phyloP scores from a whole-genome alignment of 495 filamentous ascomycete species.

The Bombardia bombarda region DNA sequence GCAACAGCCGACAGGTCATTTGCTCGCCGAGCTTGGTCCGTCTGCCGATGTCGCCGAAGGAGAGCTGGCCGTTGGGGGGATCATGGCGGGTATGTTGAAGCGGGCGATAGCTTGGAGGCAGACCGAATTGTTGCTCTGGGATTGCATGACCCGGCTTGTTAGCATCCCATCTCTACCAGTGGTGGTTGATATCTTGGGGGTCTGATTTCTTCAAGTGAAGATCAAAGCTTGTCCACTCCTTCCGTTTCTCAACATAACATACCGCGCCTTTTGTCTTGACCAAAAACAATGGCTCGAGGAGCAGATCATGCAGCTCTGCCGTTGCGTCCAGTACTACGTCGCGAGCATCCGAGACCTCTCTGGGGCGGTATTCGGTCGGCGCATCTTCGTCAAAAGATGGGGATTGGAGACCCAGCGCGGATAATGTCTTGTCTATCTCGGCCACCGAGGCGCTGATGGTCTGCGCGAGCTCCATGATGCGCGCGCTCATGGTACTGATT shows the following conservation, averaged over 20 bases:
- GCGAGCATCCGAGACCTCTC: not conserved
- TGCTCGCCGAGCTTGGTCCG: constrained; percentile 14
- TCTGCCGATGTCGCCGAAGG: constrained; percentile 24
- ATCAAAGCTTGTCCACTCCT: not conserved
- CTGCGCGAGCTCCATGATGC: not conserved
- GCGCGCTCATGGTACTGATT: no score
- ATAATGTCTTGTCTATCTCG: not conserved
- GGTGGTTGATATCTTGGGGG: not conserved
- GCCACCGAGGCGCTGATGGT: not conserved
- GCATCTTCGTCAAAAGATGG: not conserved
- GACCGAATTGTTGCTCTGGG: constrained; percentile 15
- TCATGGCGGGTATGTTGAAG: constrained; percentile 24
- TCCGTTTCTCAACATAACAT: not conserved
- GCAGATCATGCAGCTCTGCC: not conserved
- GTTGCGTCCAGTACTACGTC: not conserved
- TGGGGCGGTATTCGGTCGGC: not conserved
- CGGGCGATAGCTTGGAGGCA: constrained; percentile 25
- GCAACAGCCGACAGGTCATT: constrained; percentile 32
- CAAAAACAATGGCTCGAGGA: not conserved
- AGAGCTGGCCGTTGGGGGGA: constrained; percentile 25
- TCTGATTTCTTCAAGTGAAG: not conserved
- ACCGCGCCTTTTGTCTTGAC: not conserved
- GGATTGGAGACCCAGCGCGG: not conserved
- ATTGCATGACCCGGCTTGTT: no score
- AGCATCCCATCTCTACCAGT: no score